Evolutionary conservation across 1,284 basidiomycete genomes (phyloP), one percentile per base, ranked within the genome.

Genomic region (Phellinidium pouzarii): DNA sequence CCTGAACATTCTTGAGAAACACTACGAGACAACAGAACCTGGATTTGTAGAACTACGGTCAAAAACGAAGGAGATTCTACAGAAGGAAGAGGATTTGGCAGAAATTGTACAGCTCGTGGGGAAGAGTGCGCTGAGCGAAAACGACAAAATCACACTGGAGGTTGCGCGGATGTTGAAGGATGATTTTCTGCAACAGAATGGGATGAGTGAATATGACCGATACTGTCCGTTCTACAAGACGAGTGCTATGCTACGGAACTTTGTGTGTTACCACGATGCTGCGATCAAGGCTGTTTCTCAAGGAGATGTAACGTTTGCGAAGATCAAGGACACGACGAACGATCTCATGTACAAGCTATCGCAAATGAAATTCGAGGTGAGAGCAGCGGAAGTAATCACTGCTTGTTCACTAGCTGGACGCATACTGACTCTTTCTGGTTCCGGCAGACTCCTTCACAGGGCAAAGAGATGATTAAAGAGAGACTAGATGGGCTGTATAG

Each of bases 201-300:
- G 96, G 65, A 97, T 98, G 79, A 93, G 90, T 68, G 91, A 94
- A 67, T 98, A 97, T 67, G 95, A 98, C 70, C 83, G 93, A 53
- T 98, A 80, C 75, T 99, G 96, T 65, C 96, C 96, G 22, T 98
- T 99, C 79, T 94, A 94, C 83, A 95, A 95, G 84, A 95, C 95
- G 44, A 87, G 84, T 55, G 91, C 82, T 50, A 99, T 99, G 96
- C 73, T 99, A 65, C 84, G 82, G 65, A 96, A 96, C 73, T 93
- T 97, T 68, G 91, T 98, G 59, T 80, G 83, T n/a, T 98, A 94
- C 80, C 88, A 96, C 65, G 87, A 97, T 67, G 75, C 80, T 23
- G 92, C 95, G 4, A 78, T 89, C 65, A 88, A 83, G 67, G 89
- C 92, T 14, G 89, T 96, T 48, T 79, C 84, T 45, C 82, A 87